Percentiles rank a stretch among this genome's conserved stretches.
These are phyloP conservation scores for Amniculicola lignicola DNA, from an alignment of 495 filamentous ascomycete genomes.

Conservation along the genomic window DNA sequence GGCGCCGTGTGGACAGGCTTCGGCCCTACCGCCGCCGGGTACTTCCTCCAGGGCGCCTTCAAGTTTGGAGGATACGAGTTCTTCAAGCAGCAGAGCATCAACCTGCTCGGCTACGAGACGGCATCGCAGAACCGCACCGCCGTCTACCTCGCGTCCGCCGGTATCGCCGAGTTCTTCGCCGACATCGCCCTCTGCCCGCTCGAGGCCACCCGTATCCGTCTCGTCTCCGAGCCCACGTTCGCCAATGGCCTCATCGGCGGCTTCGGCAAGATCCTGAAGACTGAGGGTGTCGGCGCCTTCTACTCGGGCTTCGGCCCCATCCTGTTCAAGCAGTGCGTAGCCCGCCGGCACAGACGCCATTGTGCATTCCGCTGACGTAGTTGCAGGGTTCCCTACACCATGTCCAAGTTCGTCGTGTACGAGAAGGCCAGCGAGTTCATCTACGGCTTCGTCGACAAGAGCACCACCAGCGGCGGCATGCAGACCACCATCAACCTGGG, in stretches of 20 bases:
- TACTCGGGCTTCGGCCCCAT: constrained; percentile 48
- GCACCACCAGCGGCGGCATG: constrained; percentile 61
- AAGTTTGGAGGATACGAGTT: constrained; percentile 50
- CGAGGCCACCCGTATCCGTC: constrained; percentile 45
- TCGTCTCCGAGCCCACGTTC: constrained; percentile 45
- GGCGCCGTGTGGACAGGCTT: constrained; percentile 44
- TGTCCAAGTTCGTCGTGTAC: constrained; percentile 99
- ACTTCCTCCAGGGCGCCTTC: constrained; percentile 49
- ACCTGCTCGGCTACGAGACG: constrained; percentile 44
- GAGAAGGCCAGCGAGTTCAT: constrained; percentile 88
- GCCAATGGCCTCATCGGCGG: constrained; percentile 44
- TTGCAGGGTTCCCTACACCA: constrained; percentile 92
- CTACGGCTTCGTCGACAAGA: constrained; percentile 74
- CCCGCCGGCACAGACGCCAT: neutral
- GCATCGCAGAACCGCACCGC: constrained; percentile 45
- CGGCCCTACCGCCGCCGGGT: constrained; percentile 45
- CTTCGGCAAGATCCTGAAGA: constrained; percentile 43
- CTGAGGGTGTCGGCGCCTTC: constrained; percentile 46
- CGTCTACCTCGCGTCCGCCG: constrained; percentile 47
- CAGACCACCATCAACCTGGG: constrained; percentile 94
- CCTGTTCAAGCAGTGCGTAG: constrained; percentile 62
- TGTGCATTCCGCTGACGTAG: neutral
- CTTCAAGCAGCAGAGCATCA: constrained; percentile 49
- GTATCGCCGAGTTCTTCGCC: constrained; percentile 47
- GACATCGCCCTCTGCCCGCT: constrained; percentile 47